Base-by-base conservation (phyloP, 305 asterid species). In the Solanum hybrid region DNA sequence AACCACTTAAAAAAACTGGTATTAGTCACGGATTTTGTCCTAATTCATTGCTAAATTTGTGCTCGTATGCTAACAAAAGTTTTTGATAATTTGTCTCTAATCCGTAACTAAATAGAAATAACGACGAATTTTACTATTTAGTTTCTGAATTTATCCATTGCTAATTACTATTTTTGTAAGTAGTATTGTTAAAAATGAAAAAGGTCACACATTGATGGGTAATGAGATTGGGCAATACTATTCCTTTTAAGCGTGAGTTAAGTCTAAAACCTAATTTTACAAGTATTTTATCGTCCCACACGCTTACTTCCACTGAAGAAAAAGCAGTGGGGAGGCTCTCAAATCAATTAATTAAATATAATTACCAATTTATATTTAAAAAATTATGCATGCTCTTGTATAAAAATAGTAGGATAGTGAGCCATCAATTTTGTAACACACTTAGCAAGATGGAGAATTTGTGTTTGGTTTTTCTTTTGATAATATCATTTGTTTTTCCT, bases 361-460 rank as follows among this genome's bases (percentile, higher is more conserved):
- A 34, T 51, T 35, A 5, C n/a, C 67, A 87, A 24, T 26, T 57
- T 3, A 28, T 16, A 76, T 81, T 46, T 13, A 10, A 28, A 11
- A 10, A 36, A 39, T 34, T 51, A n/a, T 39, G 71, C 71, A 24
- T 42, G 69, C 34, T 73, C 8, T 61, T 42, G 74, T 37, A 36
- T 9, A 85, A 82, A 57, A 57, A 57, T 18, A 57, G 69, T 31
- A 89, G 18, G 80, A 73, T 46, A 51, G 77, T 42, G 79, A 83
- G 36, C 24, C 28, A 20, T 31, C 69, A 34, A 8, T 6, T 57
- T 57, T 18, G 69, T 18, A 18, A 74, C 42, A 8, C 28, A 77
- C 83, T 34, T 40, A 71, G 7, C 6, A 11, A 81, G 80, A 94
- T 93, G 97, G 90, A 39, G 89, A 57, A 51, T 36, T 61, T 77